Evolutionary conservation across 2,329 filamentous ascomycete species (phyloP).

Genomic region (Epichloe festucae): DNA sequence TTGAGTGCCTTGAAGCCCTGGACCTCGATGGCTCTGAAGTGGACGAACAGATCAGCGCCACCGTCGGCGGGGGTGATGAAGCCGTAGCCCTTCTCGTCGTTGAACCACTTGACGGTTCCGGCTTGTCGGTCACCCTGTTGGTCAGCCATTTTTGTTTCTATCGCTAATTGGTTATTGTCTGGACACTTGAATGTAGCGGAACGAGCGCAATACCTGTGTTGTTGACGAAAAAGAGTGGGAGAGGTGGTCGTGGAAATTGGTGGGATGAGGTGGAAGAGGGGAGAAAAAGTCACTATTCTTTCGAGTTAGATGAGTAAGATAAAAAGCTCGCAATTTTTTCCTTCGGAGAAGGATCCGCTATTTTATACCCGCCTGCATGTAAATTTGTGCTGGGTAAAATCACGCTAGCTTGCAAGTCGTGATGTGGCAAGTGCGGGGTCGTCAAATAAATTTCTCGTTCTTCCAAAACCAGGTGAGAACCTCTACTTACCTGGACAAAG

Average conservation of each 20-base stretch:
- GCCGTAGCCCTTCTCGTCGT: conserved; percentile 11
- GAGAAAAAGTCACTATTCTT: neutral
- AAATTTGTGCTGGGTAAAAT: conserved; percentile 1
- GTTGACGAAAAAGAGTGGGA: neutral
- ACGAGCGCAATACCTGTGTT: neutral
- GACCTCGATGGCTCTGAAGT: conserved; percentile 9
- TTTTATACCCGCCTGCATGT: conserved; percentile 1
- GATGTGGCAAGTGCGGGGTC: conserved; percentile 4
- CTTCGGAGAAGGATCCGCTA: neutral
- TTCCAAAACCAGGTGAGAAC: neutral
- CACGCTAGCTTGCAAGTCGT: conserved; percentile 1
- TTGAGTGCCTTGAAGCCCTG: conserved; percentile 10
- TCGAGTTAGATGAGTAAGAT: neutral
- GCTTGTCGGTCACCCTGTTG: conserved; percentile 7
- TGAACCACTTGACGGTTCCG: conserved; percentile 11
- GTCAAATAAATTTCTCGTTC: neutral
- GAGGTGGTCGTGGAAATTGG: neutral
- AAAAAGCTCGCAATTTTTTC: neutral
- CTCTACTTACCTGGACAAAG: neutral
- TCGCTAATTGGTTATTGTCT: neutral
- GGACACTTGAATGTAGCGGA: neutral
- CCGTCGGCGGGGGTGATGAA: conserved; percentile 8
- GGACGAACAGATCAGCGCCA: conserved; percentile 8
- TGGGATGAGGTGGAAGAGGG: neutral
- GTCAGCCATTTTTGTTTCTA: conserved; percentile 7